Evolutionary conservation across 805 yeast genomes (phyloP).

Genomic region (Sporopachydermia lactativora): DNA sequence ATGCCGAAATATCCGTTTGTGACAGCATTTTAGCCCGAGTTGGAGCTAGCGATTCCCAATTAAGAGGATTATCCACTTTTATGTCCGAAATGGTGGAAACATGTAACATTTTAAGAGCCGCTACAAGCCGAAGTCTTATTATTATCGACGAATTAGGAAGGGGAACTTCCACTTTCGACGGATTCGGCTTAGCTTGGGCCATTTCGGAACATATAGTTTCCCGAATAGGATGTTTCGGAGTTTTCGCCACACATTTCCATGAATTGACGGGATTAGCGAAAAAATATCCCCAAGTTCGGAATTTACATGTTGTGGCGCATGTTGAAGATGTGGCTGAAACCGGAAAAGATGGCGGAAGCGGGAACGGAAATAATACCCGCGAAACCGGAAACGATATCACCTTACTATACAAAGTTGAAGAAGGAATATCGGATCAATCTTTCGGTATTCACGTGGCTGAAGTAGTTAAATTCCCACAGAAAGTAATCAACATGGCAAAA

Average conservation of each 20-base stretch:
- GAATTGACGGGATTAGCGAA: slow-evolving; percentile 76
- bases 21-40: slow-evolving; percentile 92
- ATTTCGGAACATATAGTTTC: slow-evolving; percentile 75
- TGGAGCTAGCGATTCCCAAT: slow-evolving; percentile 98
- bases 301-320: slow-evolving; percentile 89
- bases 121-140: slow-evolving; percentile 65
- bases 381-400: slow-evolving; percentile 51
- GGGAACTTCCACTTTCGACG: slow-evolving; percentile 90
- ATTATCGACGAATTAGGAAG: slow-evolving; percentile 93
- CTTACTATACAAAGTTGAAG: slow-evolving; percentile 82
- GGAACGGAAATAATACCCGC: slow-evolving; percentile 13
- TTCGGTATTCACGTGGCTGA: slow-evolving; percentile 98
- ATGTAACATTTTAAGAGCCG: slow-evolving; percentile 69
- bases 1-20: slow-evolving; percentile 68
- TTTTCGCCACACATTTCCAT: slow-evolving; percentile 97
- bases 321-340: slow-evolving; percentile 37
- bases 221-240: slow-evolving; percentile 58
- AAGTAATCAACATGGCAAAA: slow-evolving; percentile 90
- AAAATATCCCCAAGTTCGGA: slow-evolving; percentile 42
- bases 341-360: too few relatives aligned
- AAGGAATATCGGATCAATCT: slow-evolving; percentile 90
- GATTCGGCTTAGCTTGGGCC: slow-evolving; percentile 96
- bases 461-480: slow-evolving; percentile 81
- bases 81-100: slow-evolving; percentile 96
- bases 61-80: slow-evolving; percentile 93